Base-by-base conservation (phyloP, 225 moss, liverwort and hornwort genomes). In the Pseudisothecium myosuroides region DNA sequence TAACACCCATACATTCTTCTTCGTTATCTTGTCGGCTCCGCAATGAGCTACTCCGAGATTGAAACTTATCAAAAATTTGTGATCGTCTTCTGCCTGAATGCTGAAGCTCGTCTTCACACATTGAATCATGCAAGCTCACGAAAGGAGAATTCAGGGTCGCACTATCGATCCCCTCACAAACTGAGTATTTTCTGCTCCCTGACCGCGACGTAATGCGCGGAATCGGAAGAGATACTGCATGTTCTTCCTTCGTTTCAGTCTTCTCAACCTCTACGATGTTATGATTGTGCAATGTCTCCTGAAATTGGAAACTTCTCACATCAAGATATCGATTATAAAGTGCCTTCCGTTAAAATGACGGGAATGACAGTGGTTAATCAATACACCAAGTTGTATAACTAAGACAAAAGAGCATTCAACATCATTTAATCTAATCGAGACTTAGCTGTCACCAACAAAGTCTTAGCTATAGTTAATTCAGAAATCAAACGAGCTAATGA, bases 261-360 rank as follows among this genome's bases (percentile, higher is more conserved):
- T 88, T 60, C 84, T 90, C 90, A 84, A 52, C 71, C 84, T 71
- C 87, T 14, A 41, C 81, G 39, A 17, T 52, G 67, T 89, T 88
- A 75, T 94, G 93, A 73, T 85, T 94, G 83, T 94, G 94, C 56
- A 93, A 16, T 41, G 94, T 94, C 84, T 94, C 94, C 94, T 94
- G 93, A 90, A 85, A 89, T 60, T 59, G n/a, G 27, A 43, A 82
- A 60, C 6, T 76, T 76, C 69, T 81, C 67, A 85, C 55, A 78
- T 85, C 54, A 89, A 72, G 45, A 84, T 49, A 80, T 66, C 17
- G 54, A 58, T 84, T 34, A 21, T 36, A 7, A 27, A 71, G 60
- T 73, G 50, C 19, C 36, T 76, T 84, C 43, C 39, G 3, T 37
- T 21, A 16, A 41, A 39, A 59, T 2, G 67, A 43, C 32, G 4